Evolutionary conservation across 768 basidiomycete genomes (phyloP).

Genomic region (Rhodosporidiobolus sp.): DNA sequence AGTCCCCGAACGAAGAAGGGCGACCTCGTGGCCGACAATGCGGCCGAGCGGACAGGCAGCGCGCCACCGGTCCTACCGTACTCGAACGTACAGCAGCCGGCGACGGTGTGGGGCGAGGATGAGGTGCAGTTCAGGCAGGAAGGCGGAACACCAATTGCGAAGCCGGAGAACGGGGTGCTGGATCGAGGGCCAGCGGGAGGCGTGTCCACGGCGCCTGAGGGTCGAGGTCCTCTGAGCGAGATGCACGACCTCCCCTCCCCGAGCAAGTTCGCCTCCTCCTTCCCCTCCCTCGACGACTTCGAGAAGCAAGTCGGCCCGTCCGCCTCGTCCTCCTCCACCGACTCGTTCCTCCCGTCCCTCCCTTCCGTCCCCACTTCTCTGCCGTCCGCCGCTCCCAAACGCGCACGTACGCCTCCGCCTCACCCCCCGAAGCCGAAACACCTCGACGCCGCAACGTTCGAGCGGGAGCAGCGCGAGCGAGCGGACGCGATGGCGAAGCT

Average conservation of each 20-base stretch:
- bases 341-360: background rate
- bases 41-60: conserved; percentile 9
- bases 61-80: conserved; percentile 18
- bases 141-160: background rate
- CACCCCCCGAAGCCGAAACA: conserved; percentile 11
- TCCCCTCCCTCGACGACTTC: conserved; percentile 36
- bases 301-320: background rate
- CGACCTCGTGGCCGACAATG: conserved; percentile 22
- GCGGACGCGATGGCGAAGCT: conserved; percentile 12
- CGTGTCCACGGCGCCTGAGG: conserved; percentile 2
- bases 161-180: background rate
- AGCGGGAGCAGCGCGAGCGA: conserved; percentile 11
- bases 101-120: background rate
- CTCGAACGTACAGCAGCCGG: conserved; percentile 6
- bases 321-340: background rate
- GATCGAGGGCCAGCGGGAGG: conserved; percentile 31
- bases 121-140: background rate
- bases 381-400: background rate
- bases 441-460: conserved; percentile 13
- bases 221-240: background rate
- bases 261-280: background rate
- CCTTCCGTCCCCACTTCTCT: conserved; percentile 13
- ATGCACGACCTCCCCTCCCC: background rate
- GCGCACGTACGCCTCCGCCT: conserved; percentile 7
- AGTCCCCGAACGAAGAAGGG: background rate